Conservation (phyloP, 768 basidiomycete genomes). For the Lactarius psammicola region DNA sequence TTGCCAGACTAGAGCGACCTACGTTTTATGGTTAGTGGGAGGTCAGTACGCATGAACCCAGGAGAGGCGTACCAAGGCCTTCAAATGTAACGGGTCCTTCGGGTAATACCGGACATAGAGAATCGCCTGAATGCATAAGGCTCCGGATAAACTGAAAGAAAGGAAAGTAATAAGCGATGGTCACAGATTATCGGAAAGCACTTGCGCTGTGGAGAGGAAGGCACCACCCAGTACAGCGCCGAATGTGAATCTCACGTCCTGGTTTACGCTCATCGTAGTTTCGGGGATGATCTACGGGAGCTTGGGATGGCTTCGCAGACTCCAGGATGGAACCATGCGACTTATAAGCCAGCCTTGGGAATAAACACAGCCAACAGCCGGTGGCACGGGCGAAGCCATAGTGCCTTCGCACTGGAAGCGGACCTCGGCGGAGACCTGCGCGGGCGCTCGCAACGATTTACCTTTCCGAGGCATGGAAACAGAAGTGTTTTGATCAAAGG, state of each 20-base stretch:
- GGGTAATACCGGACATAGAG: conserved; percentile 17
- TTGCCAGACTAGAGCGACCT: conserved; percentile 22
- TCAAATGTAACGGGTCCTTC: conserved; percentile 11
- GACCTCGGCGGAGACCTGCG: neutral
- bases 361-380: neutral
- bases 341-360: neutral
- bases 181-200: neutral
- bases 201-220: conserved; percentile 18
- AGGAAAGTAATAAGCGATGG: neutral
- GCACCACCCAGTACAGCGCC: conserved; percentile 14
- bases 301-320: neutral
- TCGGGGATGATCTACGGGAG: neutral
- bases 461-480: neutral
- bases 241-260: conserved; percentile 23
- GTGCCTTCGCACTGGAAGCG: neutral
- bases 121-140: conserved; percentile 12
- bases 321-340: neutral
- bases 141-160: conserved; percentile 17
- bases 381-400: neutral
- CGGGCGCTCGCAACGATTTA: neutral
- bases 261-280: neutral
- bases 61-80: conserved; percentile 15
- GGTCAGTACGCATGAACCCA: too few relatives aligned
- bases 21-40: neutral
- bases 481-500: neutral